Evolutionary conservation across 2,329 filamentous ascomycete genomes (phyloP).

Genomic region (Colletotrichum zoysiae): DNA sequence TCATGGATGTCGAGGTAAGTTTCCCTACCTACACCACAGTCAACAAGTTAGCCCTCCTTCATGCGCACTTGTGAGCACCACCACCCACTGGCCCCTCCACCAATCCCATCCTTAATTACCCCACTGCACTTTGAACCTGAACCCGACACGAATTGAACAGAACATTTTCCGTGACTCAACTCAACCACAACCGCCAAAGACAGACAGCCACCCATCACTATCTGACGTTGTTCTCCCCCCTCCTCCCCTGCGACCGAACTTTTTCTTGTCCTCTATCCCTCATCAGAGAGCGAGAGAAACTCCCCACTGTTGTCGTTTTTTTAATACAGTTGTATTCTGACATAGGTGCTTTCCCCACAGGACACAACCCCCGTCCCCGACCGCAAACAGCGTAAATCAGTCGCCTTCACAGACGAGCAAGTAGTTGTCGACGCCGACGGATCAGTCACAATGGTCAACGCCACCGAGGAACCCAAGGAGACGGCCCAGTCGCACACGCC

Average conservation of each 20-base stretch:
- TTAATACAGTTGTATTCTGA: constrained; percentile 31
- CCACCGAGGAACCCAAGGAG: constrained; percentile 80
- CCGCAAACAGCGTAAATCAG: constrained; percentile 88
- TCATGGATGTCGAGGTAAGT: constrained; percentile 53
- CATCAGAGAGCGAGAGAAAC: neutral
- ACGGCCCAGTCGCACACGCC: constrained; percentile 84
- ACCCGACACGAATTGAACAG: constrained; percentile 36
- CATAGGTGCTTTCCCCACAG: constrained; percentile 30
- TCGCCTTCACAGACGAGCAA: constrained; percentile 90
- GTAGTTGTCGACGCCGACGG: constrained; percentile 92
- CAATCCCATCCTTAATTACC: constrained; percentile 38
- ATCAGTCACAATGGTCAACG: constrained; percentile 81
- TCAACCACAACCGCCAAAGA: constrained; percentile 2
- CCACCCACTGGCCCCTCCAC: constrained; percentile 38
- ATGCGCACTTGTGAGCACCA: constrained; percentile 36
- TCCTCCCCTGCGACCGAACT: constrained; percentile 1
- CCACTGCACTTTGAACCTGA: constrained; percentile 32
- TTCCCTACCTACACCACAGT: constrained; percentile 34
- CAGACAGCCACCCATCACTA: constrained; percentile 14
- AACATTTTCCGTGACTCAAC: constrained; percentile 40
- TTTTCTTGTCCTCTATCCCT: constrained; percentile 7
- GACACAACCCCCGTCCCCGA: constrained; percentile 53
- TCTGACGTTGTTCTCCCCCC: constrained; percentile 31
- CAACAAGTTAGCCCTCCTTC: constrained; percentile 42
- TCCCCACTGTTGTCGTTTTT: neutral